Evolutionary conservation across 768 basidiomycete species (phyloP).

Genomic region (Hortiboletus campestris): DNA sequence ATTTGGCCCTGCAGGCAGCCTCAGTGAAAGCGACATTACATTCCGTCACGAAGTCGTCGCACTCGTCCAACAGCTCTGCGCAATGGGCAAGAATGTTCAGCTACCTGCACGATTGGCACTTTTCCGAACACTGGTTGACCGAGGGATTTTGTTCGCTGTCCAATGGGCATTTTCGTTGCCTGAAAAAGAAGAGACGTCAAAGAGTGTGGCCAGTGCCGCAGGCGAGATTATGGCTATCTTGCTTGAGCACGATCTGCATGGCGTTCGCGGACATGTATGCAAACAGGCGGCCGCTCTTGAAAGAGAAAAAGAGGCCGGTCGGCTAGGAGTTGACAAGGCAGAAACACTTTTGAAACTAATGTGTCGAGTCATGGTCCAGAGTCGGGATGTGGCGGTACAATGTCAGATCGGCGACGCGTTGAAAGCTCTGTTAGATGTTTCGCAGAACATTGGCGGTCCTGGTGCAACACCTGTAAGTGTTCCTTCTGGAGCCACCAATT

Average conservation of each 20-base stretch:
- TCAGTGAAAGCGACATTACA: slow-evolving; percentile 52
- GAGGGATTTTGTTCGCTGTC: slow-evolving; percentile 85
- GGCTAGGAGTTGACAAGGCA: slow-evolving; percentile 58
- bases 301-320: slow-evolving; percentile 56
- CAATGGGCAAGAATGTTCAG: slow-evolving; percentile 97
- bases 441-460: slow-evolving; percentile 41
- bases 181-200: slow-evolving; percentile 50
- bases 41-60: slow-evolving; percentile 76
- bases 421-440: slow-evolving; percentile 78
- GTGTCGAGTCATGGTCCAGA: slow-evolving; percentile 73
- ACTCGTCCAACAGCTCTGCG: slow-evolving; percentile 87
- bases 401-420: slow-evolving; percentile 89
- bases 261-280: slow-evolving; percentile 80
- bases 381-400: slow-evolving; percentile 83
- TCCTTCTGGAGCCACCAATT: background rate
- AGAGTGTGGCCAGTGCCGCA: slow-evolving; percentile 70
- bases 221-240: slow-evolving; percentile 84
- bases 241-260: slow-evolving; percentile 88
- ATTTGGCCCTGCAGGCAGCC: slow-evolving; percentile 55
- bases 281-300: slow-evolving; percentile 76
- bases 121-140: slow-evolving; percentile 84
- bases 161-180: slow-evolving; percentile 85
- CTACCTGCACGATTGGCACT: slow-evolving; percentile 80
- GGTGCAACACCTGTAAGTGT: slow-evolving; percentile 36
- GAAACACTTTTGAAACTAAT: slow-evolving; percentile 75